A percentile compares a stretch with the other conserved stretches of the same genome.
Conservation (phyloP, 768 basidiomycete species). For the Phylloporus sp. region DNA sequence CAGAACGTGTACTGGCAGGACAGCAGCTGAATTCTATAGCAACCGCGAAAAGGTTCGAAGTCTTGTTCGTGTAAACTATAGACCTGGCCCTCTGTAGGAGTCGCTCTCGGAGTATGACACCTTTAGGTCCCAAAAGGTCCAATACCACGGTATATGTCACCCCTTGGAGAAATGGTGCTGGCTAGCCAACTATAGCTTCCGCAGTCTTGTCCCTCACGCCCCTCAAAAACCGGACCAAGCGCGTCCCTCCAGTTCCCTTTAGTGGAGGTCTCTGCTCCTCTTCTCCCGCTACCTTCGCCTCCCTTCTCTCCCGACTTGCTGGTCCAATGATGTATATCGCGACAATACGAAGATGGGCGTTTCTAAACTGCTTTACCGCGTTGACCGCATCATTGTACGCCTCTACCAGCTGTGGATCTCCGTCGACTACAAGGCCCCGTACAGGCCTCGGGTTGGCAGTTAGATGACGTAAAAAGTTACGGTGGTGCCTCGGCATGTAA, state of each 20-base stretch:
- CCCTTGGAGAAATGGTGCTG: no score
- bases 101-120: no score
- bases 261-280: constrained; percentile 30
- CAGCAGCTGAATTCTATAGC: no score
- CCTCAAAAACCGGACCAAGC: constrained; percentile 71
- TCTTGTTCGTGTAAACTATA: no score
- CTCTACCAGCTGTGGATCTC: constrained; percentile 33
- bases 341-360: constrained; percentile 73
- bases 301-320: constrained; percentile 32
- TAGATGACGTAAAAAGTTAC: constrained; percentile 70
- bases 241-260: constrained; percentile 78
- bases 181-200: constrained; percentile 32
- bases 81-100: no score
- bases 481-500: constrained; percentile 83
- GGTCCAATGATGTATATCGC: constrained; percentile 73
- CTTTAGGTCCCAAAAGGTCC: no score
- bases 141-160: no score
- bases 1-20: no score
- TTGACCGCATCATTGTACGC: constrained; percentile 63
- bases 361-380: constrained; percentile 67
- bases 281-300: neutral
- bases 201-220: constrained; percentile 64
- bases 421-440: constrained; percentile 44
- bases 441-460: constrained; percentile 54
- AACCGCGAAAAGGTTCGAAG: no score